Evolutionary conservation across 2,329 filamentous ascomycete species (phyloP), one percentile per base, ranked within the genome.

Genomic region (Cyclaneusma minus): DNA sequence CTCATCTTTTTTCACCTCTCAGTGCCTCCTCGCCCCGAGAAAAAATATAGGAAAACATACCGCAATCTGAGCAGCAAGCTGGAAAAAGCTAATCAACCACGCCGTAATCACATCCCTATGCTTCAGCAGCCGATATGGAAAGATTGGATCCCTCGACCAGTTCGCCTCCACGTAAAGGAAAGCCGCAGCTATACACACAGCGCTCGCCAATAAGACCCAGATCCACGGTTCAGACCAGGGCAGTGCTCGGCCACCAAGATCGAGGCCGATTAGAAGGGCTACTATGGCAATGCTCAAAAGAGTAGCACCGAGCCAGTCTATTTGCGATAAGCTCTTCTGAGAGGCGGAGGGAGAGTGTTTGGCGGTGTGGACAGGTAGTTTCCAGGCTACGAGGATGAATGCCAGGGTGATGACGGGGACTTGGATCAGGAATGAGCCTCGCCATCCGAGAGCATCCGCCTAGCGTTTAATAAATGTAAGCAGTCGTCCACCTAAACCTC

Each of bases 291-390:
- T 28, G 16, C 47, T 55, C 19, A 60, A 55, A 2, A 64, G 48
- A 2, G 52, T 34, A 0, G 66, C 60, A 1, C 72, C 72, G 0
- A 61, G 30, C 33, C 75, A 68, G 43, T 77, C 72, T 25, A 77
- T 57, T 2, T 68, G 55, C 6, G 11, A 25, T 25, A 10, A 25
- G 15, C 9, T 14, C 15, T 25, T 30, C 35, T 39, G 21, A 28
- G 13, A 28, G 16, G 6, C n/a, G n/a, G n/a, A 8, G 16, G 26
- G 27, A 28, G 25, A 14, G 10, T n/a, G 11, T 17, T 15, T 4
- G 6, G 15, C 8, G 11, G 10, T 10, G 8, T 15, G 16, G 9
- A 13, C 12, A n/a, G 13, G 25, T 13, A 35, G 11, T 25, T 45
- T 40, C 11, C 50, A 40, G 1, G 48, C 22, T 1, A 66, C 57